A percentile compares a stretch with the other conserved stretches of the same genome.
phyloP scores from a whole-genome alignment of 768 basidiomycete species.

The Podaxis sp. region DNA sequence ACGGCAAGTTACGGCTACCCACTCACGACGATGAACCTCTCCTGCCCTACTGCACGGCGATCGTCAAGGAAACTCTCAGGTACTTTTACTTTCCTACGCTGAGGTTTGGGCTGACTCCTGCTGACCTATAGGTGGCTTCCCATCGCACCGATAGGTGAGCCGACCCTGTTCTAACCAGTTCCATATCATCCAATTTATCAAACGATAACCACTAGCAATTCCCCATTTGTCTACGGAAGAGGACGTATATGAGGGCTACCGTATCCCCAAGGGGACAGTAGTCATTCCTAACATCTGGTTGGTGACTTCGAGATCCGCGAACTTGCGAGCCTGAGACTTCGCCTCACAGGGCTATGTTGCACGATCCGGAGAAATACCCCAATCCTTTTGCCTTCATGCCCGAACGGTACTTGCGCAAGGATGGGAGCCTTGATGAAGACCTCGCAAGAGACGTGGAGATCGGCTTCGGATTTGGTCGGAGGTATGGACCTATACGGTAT shows the following conservation, averaged over 20 bases:
- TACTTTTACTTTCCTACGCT: neutral
- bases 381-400: slow-evolving; percentile 49
- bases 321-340: neutral
- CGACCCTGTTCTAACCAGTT: neutral
- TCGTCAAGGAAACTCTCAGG: slow-evolving; percentile 33
- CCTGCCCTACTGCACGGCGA: slow-evolving; percentile 35
- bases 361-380: slow-evolving; percentile 37
- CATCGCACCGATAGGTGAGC: slow-evolving; percentile 27
- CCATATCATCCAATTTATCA: neutral
- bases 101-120: neutral
- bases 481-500: slow-evolving; percentile 30
- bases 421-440: slow-evolving; percentile 31
- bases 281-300: slow-evolving; percentile 31
- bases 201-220: slow-evolving; percentile 22
- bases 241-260: slow-evolving; percentile 40
- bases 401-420: slow-evolving; percentile 42
- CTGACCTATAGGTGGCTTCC: slow-evolving; percentile 24
- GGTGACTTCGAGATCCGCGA: neutral
- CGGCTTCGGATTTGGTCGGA: slow-evolving; percentile 59
- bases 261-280: slow-evolving; percentile 38
- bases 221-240: slow-evolving; percentile 31
- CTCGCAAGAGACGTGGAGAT: slow-evolving; percentile 32
- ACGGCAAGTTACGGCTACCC: slow-evolving; percentile 31
- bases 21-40: slow-evolving; percentile 30
- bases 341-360: slow-evolving; percentile 37